Base-by-base conservation (phyloP, 2,329 filamentous ascomycete species). In the Sclerotinia sclerotiorum region DNA sequence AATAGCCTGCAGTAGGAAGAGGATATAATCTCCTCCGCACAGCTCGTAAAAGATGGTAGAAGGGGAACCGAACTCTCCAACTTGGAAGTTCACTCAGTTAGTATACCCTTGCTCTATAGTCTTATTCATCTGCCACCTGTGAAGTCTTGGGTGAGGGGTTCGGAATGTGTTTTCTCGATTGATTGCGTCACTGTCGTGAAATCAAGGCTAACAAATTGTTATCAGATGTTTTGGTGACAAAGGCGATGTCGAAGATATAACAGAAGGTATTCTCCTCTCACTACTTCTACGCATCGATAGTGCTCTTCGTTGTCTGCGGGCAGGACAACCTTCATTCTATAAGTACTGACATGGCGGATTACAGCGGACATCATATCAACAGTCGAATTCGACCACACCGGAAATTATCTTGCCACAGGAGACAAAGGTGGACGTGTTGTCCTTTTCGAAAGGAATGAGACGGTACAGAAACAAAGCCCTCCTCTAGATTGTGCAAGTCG, bases 41-140 rank as follows among this genome's bases (percentile, higher is more conserved):
- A 72, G 77, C 70, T 72, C 69, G 75, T 75, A 79, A 83, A 94
- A 90, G 84, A 97, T 98, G 94, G 94, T 95, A 85, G 94, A 97
- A 88, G 91, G 90, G 84, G 93, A 97, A 84, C 87, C 91, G 83
- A 93, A 88, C 86, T 90, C 92, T 84, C 94, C 94, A 80, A 98
- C 94, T 83, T 98, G 94, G 94, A 98, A 98, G 87, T 98, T 98
- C 84, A 98, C 94, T 82, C 94, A 98, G 94, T 79, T 46, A 77
- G 77, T 78, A 70, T 63, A 52, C 29, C 46, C 42, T 29, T 35
- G 21, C 19, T 56, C 19, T n/a, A 56, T 29, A 35, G 13, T 62
- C 60, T 61, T 60, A 21, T 65, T n/a, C 21, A 62, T 54, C 39
- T 49, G 27, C 17, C 55, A 35, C 29, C 55, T 29, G 63, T 51